Base-by-base conservation (phyloP, 164 flowering plant species). In the Kingdonia uniflora region DNA sequence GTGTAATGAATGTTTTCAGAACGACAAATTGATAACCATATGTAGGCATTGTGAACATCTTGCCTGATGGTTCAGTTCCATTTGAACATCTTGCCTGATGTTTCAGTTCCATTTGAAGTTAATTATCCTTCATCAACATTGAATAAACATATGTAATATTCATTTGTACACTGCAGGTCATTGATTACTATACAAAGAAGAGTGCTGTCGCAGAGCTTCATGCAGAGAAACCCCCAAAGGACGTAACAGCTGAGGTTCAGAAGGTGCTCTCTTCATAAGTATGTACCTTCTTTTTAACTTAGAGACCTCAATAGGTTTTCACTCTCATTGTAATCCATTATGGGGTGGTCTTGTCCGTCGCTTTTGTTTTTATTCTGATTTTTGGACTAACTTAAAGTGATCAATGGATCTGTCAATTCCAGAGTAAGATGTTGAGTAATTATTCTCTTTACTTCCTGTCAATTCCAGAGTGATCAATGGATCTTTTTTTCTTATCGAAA, bases 191-290 rank as follows among this genome's bases (percentile, higher is more conserved):
- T 42, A 64, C 63, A 24, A 80, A 84, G 76, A 86, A 84, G 72
- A 71, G 82, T 21, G 49, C 68, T 12, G 87, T 86, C 59, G 85
- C 88, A 5, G 39, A 78, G 25, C 73, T 90, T 50, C 85, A 66
- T 50, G 97, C 95, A 0, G 95, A 84, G 58, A 90, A 90, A 64
- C 77, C 90, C 56, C 95, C 91, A 2, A 65, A 79, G 49, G 91
- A 77, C 25, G 97, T 90, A 45, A 79, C 88, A 7, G 45, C 68
- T n/a, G 95, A 84, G 78, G 82, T 90, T 50, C 71, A 78, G 75
- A 90, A 86, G 67, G 87, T 59, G 54, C 81, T 90, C 4, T 82
- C 95, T 56, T 80, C 71, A 37, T 74, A 52, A 59, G 54, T 10
- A 14, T 8, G 22, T n/a, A 11, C 57, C 6, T 19, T 6, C 2